Conservation (phyloP, 306 rosid genomes). For the Vachellia collinsii region DNA sequence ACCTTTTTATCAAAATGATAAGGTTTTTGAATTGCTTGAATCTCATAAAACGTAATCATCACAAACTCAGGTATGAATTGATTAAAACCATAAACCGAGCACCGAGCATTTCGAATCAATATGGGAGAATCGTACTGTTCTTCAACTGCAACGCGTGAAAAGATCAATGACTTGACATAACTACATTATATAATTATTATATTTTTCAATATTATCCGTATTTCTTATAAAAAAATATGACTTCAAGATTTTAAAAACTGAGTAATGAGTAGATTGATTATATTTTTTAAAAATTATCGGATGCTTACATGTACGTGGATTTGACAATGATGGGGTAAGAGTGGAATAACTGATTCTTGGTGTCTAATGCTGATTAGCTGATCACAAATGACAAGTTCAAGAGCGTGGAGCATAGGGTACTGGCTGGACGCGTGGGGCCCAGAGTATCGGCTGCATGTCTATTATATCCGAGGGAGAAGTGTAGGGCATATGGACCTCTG, state of each 20-base stretch:
- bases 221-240: not conserved
- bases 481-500: conserved; percentile 59
- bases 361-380: conserved; percentile 47
- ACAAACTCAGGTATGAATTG: not conserved
- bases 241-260: too few relatives aligned
- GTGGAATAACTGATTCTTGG: not conserved
- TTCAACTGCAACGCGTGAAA: not conserved
- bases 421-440: conserved; percentile 58
- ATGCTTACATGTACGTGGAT: not conserved
- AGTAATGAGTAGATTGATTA: not conserved
- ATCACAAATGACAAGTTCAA: conserved; percentile 77
- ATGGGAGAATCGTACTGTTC: not conserved
- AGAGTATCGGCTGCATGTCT: conserved; percentile 77
- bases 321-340: not conserved
- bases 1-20: not conserved
- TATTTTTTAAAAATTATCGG: not conserved
- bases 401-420: conserved; percentile 76
- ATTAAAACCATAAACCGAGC: not conserved
- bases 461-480: conserved; percentile 60
- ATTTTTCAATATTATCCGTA: not conserved
- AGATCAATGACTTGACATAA: not conserved
- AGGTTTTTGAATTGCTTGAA: not conserved
- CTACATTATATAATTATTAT: too few relatives aligned
- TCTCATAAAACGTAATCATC: not conserved
- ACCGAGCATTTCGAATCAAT: not conserved